These are phyloP conservation scores for Colletotrichum filicis DNA, from an alignment of 2,329 filamentous ascomycete genomes.

Conservation along the genomic window DNA sequence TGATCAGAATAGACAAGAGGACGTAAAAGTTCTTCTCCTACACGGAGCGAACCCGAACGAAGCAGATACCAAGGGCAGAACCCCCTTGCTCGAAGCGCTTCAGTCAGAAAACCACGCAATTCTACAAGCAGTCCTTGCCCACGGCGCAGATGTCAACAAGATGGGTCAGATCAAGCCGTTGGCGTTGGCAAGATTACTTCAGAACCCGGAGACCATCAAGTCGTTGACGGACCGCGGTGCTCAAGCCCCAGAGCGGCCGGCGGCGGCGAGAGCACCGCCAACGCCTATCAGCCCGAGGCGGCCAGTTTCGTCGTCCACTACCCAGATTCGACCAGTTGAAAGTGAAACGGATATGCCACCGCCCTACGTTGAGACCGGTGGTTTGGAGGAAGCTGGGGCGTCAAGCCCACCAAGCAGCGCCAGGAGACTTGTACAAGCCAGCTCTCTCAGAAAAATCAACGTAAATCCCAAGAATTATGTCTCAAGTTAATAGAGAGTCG, in stretches of 20 bases:
- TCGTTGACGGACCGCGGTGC: conserved; percentile 27
- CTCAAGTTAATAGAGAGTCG: neutral
- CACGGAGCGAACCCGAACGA: conserved; percentile 47
- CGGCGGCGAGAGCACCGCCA: neutral
- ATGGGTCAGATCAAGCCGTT: conserved; percentile 22
- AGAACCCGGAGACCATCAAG: conserved; percentile 22
- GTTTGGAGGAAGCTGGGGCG: neutral
- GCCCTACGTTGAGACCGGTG: neutral
- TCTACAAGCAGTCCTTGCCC: conserved; percentile 31
- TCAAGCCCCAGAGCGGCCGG: neutral
- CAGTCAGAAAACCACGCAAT: conserved; percentile 33
- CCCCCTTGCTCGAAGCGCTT: conserved; percentile 39
- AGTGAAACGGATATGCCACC: neutral
- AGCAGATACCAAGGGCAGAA: conserved; percentile 27
- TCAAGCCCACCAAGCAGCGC: neutral
- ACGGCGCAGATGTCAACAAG: conserved; percentile 36
- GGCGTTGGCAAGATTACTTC: conserved; percentile 15
- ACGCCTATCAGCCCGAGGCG: neutral
- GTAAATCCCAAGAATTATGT: neutral
- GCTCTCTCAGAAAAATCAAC: neutral
- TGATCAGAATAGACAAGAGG: conserved; percentile 38
- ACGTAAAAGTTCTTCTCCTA: conserved; percentile 42
- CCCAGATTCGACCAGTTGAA: neutral
- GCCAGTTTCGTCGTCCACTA: neutral
- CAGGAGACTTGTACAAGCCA: neutral